These are phyloP conservation scores for Botryotinia convoluta DNA, from an alignment of 2,329 filamentous ascomycete species.

Conservation along the genomic window DNA sequence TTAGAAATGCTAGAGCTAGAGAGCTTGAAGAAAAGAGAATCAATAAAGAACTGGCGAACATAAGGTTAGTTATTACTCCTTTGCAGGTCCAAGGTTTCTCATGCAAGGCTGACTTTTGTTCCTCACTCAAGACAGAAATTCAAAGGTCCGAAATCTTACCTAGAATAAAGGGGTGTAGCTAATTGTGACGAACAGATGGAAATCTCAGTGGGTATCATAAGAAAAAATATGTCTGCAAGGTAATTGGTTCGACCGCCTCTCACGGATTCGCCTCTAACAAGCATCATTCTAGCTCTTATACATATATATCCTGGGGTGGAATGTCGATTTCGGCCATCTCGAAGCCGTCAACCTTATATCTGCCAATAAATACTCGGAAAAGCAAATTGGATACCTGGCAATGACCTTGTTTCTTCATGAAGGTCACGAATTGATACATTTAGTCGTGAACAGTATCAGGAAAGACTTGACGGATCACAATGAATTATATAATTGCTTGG, in stretches of 20 bases:
- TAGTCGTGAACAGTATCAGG: constrained; percentile 97
- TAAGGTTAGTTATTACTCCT: constrained; percentile 56
- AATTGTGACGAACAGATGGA: constrained; percentile 55
- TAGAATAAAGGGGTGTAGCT: constrained; percentile 22
- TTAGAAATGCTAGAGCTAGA: constrained; percentile 89
- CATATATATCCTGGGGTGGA: constrained; percentile 98
- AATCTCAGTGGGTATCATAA: constrained; percentile 95
- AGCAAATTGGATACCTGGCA: constrained; percentile 97
- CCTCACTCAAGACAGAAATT: constrained; percentile 73
- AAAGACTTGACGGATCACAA: constrained; percentile 95
- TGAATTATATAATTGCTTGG: constrained; percentile 95
- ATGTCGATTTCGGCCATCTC: constrained; percentile 97
- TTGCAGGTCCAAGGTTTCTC: constrained; percentile 14
- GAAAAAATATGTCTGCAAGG: constrained; percentile 99
- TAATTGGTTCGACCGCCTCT: constrained; percentile 36
- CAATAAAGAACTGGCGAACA: constrained; percentile 99
- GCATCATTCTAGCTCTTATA: constrained; percentile 65
- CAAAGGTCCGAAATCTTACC: constrained; percentile 56
- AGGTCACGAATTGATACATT: constrained; percentile 89
- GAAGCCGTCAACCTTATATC: constrained; percentile 98
- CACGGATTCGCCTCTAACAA: not conserved
- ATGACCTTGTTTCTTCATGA: constrained; percentile 97
- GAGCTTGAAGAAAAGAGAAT: constrained; percentile 98
- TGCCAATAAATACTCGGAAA: constrained; percentile 95
- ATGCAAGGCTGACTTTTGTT: constrained; percentile 29